Percentiles rank a stretch among this genome's conserved stretches.
phyloP scores from a whole-genome alignment of 148 eudicot genomes.

The Fallopia convolvulus region DNA sequence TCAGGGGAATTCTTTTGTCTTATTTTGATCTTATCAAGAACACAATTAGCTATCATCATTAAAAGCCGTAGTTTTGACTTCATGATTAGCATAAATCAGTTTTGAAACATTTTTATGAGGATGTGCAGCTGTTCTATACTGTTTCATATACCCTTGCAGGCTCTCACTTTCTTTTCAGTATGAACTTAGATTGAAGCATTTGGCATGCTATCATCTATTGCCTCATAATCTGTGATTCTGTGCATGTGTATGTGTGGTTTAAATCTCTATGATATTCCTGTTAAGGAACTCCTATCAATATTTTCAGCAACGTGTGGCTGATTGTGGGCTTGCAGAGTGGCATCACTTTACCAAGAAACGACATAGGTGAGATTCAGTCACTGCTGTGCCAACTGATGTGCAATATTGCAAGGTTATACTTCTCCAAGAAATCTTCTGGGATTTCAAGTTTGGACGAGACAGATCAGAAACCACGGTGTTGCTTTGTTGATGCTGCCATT shows the following conservation, averaged over 20 bases:
- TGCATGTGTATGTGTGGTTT: slow-evolving; percentile 4
- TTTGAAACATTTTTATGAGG: not conserved
- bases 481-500: slow-evolving; percentile 73
- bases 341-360: slow-evolving; percentile 30
- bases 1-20: not conserved
- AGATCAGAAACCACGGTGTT: slow-evolving; percentile 52
- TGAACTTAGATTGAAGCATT: not conserved
- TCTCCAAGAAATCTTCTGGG: slow-evolving; percentile 53
- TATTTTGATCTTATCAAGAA: not conserved
- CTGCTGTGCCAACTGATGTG: slow-evolving; percentile 67
- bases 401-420: slow-evolving; percentile 51
- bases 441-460: slow-evolving; percentile 34
- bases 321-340: slow-evolving; percentile 42
- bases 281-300: not conserved
- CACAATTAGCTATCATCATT: not conserved
- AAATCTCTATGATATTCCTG: not conserved
- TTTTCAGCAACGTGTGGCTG: slow-evolving; percentile 17
- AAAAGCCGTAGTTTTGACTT: not conserved
- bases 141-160: not conserved
- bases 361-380: slow-evolving; percentile 61
- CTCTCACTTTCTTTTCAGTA: not conserved
- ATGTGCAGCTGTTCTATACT: not conserved
- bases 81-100: not conserved
- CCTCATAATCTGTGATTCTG: not conserved
- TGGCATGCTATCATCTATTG: not conserved